phyloP scores from a whole-genome alignment of 306 rosid species.

The Carpinus fangiana region DNA sequence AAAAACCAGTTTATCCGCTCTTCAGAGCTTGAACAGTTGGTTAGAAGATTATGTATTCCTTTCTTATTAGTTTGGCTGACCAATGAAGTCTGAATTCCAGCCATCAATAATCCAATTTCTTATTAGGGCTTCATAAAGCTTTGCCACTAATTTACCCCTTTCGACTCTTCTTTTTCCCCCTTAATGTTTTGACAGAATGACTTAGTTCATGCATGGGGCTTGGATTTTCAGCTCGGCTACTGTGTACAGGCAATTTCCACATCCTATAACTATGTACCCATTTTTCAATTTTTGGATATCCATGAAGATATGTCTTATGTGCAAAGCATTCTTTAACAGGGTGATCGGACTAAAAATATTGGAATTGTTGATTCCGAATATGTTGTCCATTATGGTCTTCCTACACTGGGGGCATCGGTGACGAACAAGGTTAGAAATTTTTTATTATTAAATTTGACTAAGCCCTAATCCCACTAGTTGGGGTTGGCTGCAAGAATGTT shows the following conservation, averaged over 20 bases:
- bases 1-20: too few relatives aligned
- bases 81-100: not conserved
- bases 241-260: constrained; percentile 38
- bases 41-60: not conserved
- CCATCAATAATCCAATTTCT: not conserved
- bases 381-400: constrained; percentile 43
- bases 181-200: constrained; percentile 37
- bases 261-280: not conserved
- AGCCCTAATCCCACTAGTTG: not conserved
- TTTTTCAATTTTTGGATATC: not conserved
- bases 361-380: constrained; percentile 57
- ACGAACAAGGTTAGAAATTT: constrained; percentile 34
- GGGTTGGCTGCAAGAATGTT: not conserved
- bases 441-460: not conserved
- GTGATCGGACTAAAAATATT: constrained; percentile 43
- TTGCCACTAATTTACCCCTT: not conserved
- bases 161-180: not conserved
- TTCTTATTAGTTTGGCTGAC: not conserved
- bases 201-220: constrained; percentile 56
- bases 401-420: constrained; percentile 37
- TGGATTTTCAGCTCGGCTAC: constrained; percentile 49
- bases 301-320: not conserved
- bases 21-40: too few relatives aligned
- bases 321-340: constrained; percentile 32
- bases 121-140: not conserved